Evolutionary conservation across 768 basidiomycete species (phyloP).

Genomic region (Myochromella boudieri): DNA sequence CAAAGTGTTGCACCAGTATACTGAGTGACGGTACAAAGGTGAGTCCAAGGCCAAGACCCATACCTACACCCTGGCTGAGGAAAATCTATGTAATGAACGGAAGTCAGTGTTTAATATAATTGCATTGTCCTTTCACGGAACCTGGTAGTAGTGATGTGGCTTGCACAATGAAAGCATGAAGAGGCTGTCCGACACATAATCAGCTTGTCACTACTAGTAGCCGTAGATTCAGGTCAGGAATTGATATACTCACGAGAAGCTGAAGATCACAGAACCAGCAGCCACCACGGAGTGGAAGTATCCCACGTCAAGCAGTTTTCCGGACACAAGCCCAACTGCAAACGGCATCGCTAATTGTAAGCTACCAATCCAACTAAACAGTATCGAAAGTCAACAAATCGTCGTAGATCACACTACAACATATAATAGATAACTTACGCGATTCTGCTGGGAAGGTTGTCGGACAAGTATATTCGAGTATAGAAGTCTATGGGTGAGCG

Average conservation of each 20-base stretch:
- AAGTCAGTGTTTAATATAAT: neutral
- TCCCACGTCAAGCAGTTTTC: conserved; percentile 22
- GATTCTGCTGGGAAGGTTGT: conserved; percentile 12
- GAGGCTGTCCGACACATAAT: conserved; percentile 23
- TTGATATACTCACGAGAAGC: conserved; percentile 15
- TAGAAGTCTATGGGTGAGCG: conserved; percentile 8
- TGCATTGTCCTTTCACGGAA: neutral
- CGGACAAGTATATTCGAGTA: conserved; percentile 8
- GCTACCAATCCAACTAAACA: conserved; percentile 24
- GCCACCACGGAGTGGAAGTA: conserved; percentile 15
- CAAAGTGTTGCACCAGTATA: conserved; percentile 44
- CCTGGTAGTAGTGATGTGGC: conserved; percentile 34
- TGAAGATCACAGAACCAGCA: conserved; percentile 16
- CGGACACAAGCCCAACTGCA: conserved; percentile 16
- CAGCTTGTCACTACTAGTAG: too few relatives aligned
- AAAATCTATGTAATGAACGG: conserved; percentile 15
- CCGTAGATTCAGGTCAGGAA: neutral
- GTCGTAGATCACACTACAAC: too few relatives aligned
- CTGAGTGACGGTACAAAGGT: conserved; percentile 40
- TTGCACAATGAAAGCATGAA: conserved; percentile 40
- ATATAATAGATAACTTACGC: conserved; percentile 2
- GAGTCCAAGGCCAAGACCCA: conserved; percentile 39
- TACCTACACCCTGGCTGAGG: conserved; percentile 23
- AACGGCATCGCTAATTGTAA: conserved; percentile 24
- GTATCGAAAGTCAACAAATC: neutral